Evolutionary conservation across 805 yeast genomes (phyloP).

Genomic region (Candida loeiensis): DNA sequence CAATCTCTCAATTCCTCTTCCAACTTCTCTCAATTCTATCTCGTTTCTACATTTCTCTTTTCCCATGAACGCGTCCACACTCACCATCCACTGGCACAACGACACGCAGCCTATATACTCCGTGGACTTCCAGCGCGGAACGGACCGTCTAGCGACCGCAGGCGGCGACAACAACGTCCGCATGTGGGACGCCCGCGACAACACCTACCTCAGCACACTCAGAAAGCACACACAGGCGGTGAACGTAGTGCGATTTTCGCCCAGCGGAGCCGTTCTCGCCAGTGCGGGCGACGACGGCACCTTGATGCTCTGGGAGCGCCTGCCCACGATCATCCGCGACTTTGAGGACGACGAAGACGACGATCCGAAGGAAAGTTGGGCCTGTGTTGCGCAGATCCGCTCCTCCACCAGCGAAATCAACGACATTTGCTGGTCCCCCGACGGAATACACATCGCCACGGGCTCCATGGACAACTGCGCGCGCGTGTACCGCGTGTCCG

Average conservation of each 20-base stretch:
- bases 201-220: constrained; percentile 76
- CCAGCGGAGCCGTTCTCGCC: constrained; percentile 68
- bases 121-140: constrained; percentile 55
- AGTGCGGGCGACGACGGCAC: constrained; percentile 96
- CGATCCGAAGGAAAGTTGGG: constrained; percentile 66
- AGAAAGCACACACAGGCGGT: constrained; percentile 93
- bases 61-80: constrained; percentile 38
- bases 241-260: constrained; percentile 80
- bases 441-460: constrained; percentile 67
- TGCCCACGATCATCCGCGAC: constrained; percentile 52
- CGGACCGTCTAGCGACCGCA: constrained; percentile 68
- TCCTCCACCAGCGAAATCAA: constrained; percentile 74
- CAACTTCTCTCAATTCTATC: too few species aligned
- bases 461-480: constrained; percentile 90
- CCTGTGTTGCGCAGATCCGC: constrained; percentile 53
- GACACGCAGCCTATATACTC: constrained; percentile 72
- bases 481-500: constrained; percentile 50
- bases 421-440: constrained; percentile 92
- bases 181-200: constrained; percentile 41
- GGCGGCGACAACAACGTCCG: constrained; percentile 95
- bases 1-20: too few species aligned
- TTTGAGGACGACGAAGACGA: constrained; percentile 50
- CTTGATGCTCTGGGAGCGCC: constrained; percentile 71
- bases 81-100: constrained; percentile 71
- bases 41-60: constrained; percentile 1